A percentile compares a stretch with the other conserved stretches of the same genome.
phyloP scores from a whole-genome alignment of 352 stramenopile genomes.

The Pythium grandisporangium region DNA sequence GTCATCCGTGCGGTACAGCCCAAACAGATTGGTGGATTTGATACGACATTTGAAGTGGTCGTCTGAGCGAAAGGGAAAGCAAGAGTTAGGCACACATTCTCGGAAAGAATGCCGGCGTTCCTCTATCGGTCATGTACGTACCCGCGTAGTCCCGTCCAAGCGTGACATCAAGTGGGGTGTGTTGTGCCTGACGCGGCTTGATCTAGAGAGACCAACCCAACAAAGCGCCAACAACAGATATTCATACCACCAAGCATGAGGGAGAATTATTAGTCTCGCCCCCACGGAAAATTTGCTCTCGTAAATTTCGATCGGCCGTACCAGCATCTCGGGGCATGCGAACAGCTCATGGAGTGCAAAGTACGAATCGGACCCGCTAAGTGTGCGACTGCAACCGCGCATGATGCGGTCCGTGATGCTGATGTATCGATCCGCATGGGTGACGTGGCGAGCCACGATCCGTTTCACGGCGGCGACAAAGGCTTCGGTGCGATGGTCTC shows the following conservation, averaged over 20 bases:
- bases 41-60: slow-evolving; percentile 65
- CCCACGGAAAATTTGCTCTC: too few species aligned
- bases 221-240: not conserved
- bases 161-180: slow-evolving; percentile 47
- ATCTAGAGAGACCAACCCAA: slow-evolving; percentile 22
- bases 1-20: slow-evolving; percentile 49
- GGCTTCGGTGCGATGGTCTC: slow-evolving; percentile 56
- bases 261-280: too few species aligned
- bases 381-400: slow-evolving; percentile 60
- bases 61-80: too few species aligned
- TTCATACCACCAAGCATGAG: too few species aligned
- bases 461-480: slow-evolving; percentile 71
- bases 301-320: too few species aligned
- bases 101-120: not conserved
- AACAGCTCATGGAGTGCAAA: slow-evolving; percentile 71
- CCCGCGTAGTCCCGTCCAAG: slow-evolving; percentile 36
- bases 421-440: slow-evolving; percentile 31
- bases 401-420: slow-evolving; percentile 53
- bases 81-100: too few species aligned
- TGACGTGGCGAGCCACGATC: slow-evolving; percentile 40
- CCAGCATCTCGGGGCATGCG: slow-evolving; percentile 36
- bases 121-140: slow-evolving; percentile 9
- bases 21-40: slow-evolving; percentile 54
- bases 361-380: slow-evolving; percentile 69
- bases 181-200: slow-evolving; percentile 34